Evolutionary conservation across 2,329 filamentous ascomycete genomes (phyloP).

Genomic region (Claviceps citrina): DNA sequence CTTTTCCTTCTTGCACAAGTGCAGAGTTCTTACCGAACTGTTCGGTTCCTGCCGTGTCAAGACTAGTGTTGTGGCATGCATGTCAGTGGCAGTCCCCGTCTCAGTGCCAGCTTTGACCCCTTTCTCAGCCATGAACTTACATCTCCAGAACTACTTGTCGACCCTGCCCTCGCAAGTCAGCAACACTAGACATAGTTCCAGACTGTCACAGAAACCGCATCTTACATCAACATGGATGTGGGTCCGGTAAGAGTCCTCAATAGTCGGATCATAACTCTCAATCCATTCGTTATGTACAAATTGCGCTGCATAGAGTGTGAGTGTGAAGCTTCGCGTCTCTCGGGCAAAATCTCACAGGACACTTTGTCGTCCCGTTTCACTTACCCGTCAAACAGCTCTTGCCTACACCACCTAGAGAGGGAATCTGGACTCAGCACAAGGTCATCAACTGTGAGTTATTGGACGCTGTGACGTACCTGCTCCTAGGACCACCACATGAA

Average conservation of each 20-base stretch:
- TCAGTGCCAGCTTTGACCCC: constrained; percentile 7
- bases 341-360: background rate
- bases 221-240: constrained; percentile 72
- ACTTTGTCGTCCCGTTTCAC: constrained; percentile 9
- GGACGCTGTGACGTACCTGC: constrained; percentile 54
- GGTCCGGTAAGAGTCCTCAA: constrained; percentile 63
- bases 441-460: too few relatives aligned
- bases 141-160: constrained; percentile 84
- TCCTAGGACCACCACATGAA: constrained; percentile 69
- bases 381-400: constrained; percentile 85
- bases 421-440: constrained; percentile 16
- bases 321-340: background rate
- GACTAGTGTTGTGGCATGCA: constrained; percentile 26
- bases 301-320: constrained; percentile 44
- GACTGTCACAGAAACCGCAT: constrained; percentile 12
- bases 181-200: background rate
- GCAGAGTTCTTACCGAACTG: constrained; percentile 58
- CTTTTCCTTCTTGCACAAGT: too few relatives aligned
- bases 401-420: constrained; percentile 60
- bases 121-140: constrained; percentile 31
- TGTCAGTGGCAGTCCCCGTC: constrained; percentile 9
- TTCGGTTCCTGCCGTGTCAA: constrained; percentile 83
- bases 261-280: constrained; percentile 69
- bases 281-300: constrained; percentile 93
- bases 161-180: constrained; percentile 35